Base-by-base conservation (phyloP, 352 stramenopile species). In the Globisporangium polare region DNA sequence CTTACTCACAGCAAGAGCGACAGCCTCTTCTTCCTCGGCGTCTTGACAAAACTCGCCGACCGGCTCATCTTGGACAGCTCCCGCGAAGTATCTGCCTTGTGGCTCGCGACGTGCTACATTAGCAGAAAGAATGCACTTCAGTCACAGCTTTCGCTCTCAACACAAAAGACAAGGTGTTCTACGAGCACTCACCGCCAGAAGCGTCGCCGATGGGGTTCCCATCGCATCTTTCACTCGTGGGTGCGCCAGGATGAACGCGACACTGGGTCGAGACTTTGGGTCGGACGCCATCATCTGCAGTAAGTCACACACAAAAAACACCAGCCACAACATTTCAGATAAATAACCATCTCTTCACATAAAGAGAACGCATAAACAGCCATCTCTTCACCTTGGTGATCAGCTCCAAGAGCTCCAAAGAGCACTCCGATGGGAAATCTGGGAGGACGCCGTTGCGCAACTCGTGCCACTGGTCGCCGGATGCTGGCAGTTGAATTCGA, bases 381-480 rank as follows among this genome's bases (percentile, higher is more conserved):
- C 45, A 33, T 52, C 7, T 37, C 13, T 22, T n/a, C 24, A 54
- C 47, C 47, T 86, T 50, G 41, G 20, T 37, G 56, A 92, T 78
- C 13, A 83, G 50, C 12, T 47, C 29, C 5, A 18, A 24, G 2
- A 92, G 61, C 6, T 80, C 68, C 6, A 66, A 52, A 7, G 81
- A 88, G 60, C 89, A 92, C 24, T 72, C 69, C 26, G 61, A 33
- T 10, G 74, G 67, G 7, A 90, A 57, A 12, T 62, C 41, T 27
- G 76, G 82, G 8, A 95, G 53, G 5, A 72, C 31, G 41, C 76
- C 80, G 31, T 78, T 51, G 46, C 86, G 77, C 24, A 95, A 56
- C n/a, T 66, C 65, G 64, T 94, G 86, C 86, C 86, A 95, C 18
- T 71, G 31, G 2, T 86, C 72, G 24, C 84, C 86, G 26, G 72